Base-by-base conservation (phyloP, 2,329 filamentous ascomycete genomes). In the Cadophora sp. region DNA sequence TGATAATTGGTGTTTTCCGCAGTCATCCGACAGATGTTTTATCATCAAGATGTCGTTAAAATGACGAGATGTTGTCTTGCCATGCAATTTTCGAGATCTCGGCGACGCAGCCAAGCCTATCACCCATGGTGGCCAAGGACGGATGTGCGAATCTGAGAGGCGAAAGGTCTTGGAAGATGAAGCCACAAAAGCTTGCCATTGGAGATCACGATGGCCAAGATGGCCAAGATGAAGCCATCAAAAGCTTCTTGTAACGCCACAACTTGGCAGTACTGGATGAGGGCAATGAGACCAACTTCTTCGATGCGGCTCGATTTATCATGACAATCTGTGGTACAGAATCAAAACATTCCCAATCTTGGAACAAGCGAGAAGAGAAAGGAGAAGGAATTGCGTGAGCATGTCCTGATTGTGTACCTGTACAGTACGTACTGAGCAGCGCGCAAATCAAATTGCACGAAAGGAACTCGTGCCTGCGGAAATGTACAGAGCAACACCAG, bases 221-320 rank as follows among this genome's bases (percentile, higher is more conserved):
- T 14, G 30, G 50, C 50, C 50, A 53, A 53, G 50, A 6, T 16
- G 22, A 33, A 4, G 50, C 48, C 24, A n/a, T 11, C 11, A 33
- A 53, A 53, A 53, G 50, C 50, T 53, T 53, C 24, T 51, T 53
- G 16, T 33, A 27, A 33, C 50, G 50, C 50, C 50, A 53, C 50
- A 53, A 33, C 8, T 53, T 33, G 27, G 24, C 24, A n/a, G 24
- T 33, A 16, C 41, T 18, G 5, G 24, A n/a, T 33, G 5, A 8
- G 27, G 50, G 24, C 27, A 33, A n/a, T 33, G 36, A 39, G 36
- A 4, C 11, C 36, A 39, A 39, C 36, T 39, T 39, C 36, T 39
- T 39, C 36, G 27, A 30, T 30, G 11, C 36, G 11, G 11, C 36
- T 13, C 11, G 36, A 39, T 39, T 39, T 39, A 39, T 39, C 36